These are phyloP conservation scores for Aspergillus sp. DNA, from an alignment of 2,329 filamentous ascomycete species.

Conservation along the genomic window DNA sequence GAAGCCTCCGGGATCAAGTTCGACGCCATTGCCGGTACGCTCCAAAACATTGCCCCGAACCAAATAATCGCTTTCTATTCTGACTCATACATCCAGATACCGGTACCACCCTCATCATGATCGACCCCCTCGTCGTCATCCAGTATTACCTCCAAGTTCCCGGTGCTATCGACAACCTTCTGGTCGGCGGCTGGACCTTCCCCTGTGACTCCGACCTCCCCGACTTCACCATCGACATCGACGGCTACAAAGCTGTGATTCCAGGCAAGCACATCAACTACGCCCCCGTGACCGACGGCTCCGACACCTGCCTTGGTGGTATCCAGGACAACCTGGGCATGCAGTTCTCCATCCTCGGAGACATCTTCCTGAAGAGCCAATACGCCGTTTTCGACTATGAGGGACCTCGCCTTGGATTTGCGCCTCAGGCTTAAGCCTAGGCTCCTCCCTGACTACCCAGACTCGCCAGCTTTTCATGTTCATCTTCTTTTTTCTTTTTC, in stretches of 20 bases:
- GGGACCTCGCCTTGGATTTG: constrained; percentile 51
- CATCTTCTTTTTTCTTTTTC: not conserved
- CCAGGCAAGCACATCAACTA: constrained; percentile 59
- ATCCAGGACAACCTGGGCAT: constrained; percentile 65
- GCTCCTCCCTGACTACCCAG: not conserved
- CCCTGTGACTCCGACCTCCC: constrained; percentile 53
- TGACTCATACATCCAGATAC: constrained; percentile 51
- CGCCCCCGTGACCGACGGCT: constrained; percentile 41
- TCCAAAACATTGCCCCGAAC: not conserved
- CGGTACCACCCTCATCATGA: constrained; percentile 66
- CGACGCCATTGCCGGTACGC: constrained; percentile 54
- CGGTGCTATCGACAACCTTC: constrained; percentile 50
- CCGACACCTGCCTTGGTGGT: constrained; percentile 67
- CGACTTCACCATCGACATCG: constrained; percentile 55
- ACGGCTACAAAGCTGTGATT: constrained; percentile 50
- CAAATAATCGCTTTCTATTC: not conserved
- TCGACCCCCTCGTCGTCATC: constrained; percentile 42
- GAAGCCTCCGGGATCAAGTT: constrained; percentile 48
- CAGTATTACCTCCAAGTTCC: constrained; percentile 61
- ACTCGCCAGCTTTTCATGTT: not conserved
- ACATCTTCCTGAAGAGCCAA: constrained; percentile 75
- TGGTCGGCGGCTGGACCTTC: constrained; percentile 57
- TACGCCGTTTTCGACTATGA: constrained; percentile 70
- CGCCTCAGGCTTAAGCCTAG: constrained; percentile 33
- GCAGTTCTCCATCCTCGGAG: constrained; percentile 69